These are phyloP conservation scores for Gelatoporia subvermispora DNA, from an alignment of 768 basidiomycete species.

Conservation along the genomic window DNA sequence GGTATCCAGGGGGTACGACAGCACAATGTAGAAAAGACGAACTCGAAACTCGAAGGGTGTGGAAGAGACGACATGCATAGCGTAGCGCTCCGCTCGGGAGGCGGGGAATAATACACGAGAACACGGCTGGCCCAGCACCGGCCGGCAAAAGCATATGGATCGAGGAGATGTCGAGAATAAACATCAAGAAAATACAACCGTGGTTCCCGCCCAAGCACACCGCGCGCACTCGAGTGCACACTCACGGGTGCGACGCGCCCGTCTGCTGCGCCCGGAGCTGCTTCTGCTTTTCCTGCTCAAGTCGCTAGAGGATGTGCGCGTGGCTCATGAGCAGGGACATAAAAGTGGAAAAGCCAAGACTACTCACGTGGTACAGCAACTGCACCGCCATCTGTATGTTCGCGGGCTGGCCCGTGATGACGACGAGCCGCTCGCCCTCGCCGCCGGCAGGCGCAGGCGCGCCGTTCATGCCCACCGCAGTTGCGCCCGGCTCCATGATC, in stretches of 20 bases:
- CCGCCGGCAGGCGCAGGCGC: constrained; percentile 70
- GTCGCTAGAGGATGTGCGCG: constrained; percentile 42
- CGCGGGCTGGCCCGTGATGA: constrained; percentile 91
- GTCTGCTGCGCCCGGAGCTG: constrained; percentile 42
- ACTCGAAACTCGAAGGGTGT: too few relatives aligned
- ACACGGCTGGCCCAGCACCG: too few relatives aligned
- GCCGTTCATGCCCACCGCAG: constrained; percentile 61
- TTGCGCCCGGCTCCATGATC: constrained; percentile 95
- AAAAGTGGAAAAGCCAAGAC: background rate
- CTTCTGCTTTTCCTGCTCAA: constrained; percentile 90
- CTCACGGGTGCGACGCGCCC: constrained; percentile 9
- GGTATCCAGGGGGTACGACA: too few relatives aligned
- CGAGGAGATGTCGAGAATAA: too few relatives aligned
- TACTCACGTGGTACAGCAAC: constrained; percentile 76
- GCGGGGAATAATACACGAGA: too few relatives aligned
- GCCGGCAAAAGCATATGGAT: too few relatives aligned
- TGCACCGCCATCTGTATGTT: constrained; percentile 98
- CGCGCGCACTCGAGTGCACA: background rate
- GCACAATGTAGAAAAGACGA: too few relatives aligned
- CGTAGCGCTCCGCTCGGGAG: too few relatives aligned
- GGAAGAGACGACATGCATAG: too few relatives aligned
- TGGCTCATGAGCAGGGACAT: background rate
- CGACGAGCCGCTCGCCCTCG: constrained; percentile 89
- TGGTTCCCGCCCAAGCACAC: constrained; percentile 2
- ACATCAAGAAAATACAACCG: constrained; percentile 1